Evolutionary conservation across 352 stramenopile species (phyloP).

Genomic region (Phytophthora citrophthora): DNA sequence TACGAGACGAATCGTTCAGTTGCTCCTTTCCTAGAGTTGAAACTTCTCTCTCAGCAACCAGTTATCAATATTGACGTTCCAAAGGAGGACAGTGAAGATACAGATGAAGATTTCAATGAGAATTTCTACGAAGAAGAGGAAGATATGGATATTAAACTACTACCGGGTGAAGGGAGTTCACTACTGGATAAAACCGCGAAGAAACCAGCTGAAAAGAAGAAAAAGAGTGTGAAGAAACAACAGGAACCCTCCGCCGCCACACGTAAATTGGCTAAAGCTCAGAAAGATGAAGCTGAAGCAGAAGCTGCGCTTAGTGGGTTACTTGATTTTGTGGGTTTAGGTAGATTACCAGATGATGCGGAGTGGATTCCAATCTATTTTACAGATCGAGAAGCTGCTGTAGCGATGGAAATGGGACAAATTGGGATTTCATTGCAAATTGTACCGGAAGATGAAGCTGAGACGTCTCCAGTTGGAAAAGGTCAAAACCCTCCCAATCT

Average conservation of each 20-base stretch:
- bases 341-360: conserved; percentile 72
- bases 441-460: conserved; percentile 83
- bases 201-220: background rate
- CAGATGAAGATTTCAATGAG: background rate
- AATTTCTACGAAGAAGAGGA: conserved; percentile 24
- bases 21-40: conserved; percentile 71
- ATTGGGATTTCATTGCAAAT: conserved; percentile 81
- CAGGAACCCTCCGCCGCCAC: conserved; percentile 18
- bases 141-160: background rate
- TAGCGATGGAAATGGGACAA: conserved; percentile 72
- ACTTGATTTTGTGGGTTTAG: conserved; percentile 77
- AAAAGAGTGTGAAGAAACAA: conserved; percentile 3
- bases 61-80: background rate
- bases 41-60: conserved; percentile 29
- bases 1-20: conserved; percentile 68
- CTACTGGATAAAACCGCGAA: no score
- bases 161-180: background rate
- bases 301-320: conserved; percentile 68
- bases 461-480: conserved; percentile 73
- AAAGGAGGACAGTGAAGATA: background rate
- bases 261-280: conserved; percentile 32
- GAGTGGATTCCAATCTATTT: conserved; percentile 84
- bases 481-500: conserved; percentile 88
- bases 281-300: conserved; percentile 62
- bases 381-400: conserved; percentile 67